phyloP scores from a whole-genome alignment of 179 eudicot species.

The Beta lomatogona region DNA sequence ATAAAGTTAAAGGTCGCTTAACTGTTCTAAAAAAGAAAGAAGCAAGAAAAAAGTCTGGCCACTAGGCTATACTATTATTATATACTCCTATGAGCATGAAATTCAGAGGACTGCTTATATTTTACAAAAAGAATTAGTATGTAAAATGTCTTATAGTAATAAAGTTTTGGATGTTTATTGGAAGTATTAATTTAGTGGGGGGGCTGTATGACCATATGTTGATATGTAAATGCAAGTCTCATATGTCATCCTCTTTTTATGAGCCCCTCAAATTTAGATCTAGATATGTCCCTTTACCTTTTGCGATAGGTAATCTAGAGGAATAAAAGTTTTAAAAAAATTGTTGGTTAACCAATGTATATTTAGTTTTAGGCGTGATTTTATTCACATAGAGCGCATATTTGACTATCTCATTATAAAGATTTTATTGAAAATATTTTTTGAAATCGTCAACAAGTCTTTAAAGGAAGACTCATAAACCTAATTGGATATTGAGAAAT shows the following conservation, averaged over 20 bases:
- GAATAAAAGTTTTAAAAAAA: not conserved
- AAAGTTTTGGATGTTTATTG: constrained; percentile 5
- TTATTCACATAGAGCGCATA: too few species aligned
- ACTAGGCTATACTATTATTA: constrained; percentile 3
- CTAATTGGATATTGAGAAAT: too few species aligned
- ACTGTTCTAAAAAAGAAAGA: not conserved
- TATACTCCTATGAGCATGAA: not conserved
- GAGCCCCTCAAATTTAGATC: not conserved
- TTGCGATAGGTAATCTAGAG: not conserved
- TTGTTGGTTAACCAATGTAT: too few species aligned
- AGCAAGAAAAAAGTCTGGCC: not conserved
- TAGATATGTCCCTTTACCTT: not conserved
- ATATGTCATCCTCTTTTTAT: not conserved
- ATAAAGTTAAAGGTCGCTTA: not conserved
- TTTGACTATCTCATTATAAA: too few species aligned
- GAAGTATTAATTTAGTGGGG: not conserved
- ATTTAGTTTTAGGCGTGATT: too few species aligned
- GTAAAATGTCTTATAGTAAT: not conserved
- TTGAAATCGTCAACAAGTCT: too few species aligned
- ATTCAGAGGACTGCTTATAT: constrained; percentile 10
- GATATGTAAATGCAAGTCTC: not conserved
- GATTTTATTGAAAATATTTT: too few species aligned
- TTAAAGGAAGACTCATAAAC: too few species aligned
- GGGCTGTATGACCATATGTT: not conserved
- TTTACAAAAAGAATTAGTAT: constrained; percentile 17